phyloP scores from a whole-genome alignment of 2,329 filamentous ascomycete species.

The Penicillium sp. region DNA sequence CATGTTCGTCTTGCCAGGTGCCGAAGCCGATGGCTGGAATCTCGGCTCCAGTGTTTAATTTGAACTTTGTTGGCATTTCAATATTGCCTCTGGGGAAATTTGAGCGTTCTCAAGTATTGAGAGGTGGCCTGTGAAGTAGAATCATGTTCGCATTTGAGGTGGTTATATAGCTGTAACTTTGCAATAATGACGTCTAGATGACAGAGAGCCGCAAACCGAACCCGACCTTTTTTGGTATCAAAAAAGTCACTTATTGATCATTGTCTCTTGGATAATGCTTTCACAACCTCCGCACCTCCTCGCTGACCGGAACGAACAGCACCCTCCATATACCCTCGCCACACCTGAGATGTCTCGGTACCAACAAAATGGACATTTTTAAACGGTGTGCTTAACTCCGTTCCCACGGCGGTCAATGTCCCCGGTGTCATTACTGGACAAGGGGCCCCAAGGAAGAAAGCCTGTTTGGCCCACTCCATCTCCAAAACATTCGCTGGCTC shows the following conservation, averaged over 20 bases:
- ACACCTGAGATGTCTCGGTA: constrained; percentile 54
- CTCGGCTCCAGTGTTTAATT: constrained; percentile 49
- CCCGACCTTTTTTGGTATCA: not conserved
- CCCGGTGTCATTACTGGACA: constrained; percentile 27
- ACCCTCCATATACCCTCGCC: constrained; percentile 62
- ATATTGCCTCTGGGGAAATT: too few species aligned
- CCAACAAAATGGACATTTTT: constrained; percentile 55
- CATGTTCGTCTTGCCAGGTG: constrained; percentile 55
- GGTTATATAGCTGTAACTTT: not conserved
- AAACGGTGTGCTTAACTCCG: constrained; percentile 33
- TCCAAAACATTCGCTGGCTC: constrained; percentile 17
- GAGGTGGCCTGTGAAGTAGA: not conserved
- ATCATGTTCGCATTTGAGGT: not conserved
- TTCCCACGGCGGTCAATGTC: constrained; percentile 27
- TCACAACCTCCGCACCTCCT: constrained; percentile 42
- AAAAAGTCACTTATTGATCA: not conserved
- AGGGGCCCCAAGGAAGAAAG: constrained; percentile 37
- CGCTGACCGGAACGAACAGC: constrained; percentile 53
- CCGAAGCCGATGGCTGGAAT: constrained; percentile 54
- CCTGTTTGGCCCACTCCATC: constrained; percentile 41
- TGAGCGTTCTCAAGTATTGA: not conserved
- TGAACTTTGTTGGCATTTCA: constrained; percentile 38
- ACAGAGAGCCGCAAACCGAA: not conserved
- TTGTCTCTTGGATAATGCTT: not conserved
- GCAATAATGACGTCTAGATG: not conserved